A percentile compares a stretch with the other conserved stretches of the same genome.
phyloP scores from a whole-genome alignment of 2,329 filamentous ascomycete species.

The Plenodomus biglobosus region DNA sequence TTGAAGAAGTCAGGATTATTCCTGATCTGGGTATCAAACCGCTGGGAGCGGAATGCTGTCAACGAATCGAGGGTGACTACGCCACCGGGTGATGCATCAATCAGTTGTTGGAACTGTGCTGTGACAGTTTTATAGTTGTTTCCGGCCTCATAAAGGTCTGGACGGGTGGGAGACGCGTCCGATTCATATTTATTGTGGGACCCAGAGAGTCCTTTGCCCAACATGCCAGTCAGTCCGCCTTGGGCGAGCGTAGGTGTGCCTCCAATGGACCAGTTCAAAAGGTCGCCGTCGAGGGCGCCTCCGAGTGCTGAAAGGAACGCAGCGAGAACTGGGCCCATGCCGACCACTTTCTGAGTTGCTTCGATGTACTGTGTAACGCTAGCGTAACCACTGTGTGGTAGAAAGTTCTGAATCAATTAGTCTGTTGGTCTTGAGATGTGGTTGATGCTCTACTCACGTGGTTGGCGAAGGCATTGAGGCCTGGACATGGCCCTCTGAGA shows the following conservation, averaged over 20 bases:
- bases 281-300: constrained; percentile 23
- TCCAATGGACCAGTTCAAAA: constrained; percentile 24
- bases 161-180: constrained; percentile 26
- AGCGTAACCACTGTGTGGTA: constrained; percentile 26
- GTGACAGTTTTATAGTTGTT: constrained; percentile 27
- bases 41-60: constrained; percentile 19
- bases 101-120: constrained; percentile 23
- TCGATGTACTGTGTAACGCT: constrained; percentile 25
- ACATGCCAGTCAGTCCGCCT: constrained; percentile 17
- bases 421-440: neutral
- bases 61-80: constrained; percentile 24
- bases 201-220: constrained; percentile 23
- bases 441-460: constrained; percentile 13
- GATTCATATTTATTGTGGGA: constrained; percentile 30
- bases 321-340: constrained; percentile 20
- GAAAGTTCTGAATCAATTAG: constrained; percentile 12
- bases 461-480: constrained; percentile 30
- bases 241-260: constrained; percentile 24
- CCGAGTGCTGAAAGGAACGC: constrained; percentile 21
- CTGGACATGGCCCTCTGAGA: constrained; percentile 28
- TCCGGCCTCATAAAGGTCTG: constrained; percentile 23
- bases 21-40: constrained; percentile 21
- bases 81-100: constrained; percentile 24
- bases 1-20: constrained; percentile 28
- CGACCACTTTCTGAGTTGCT: constrained; percentile 20